Percentiles rank a stretch among this genome's conserved stretches.
phyloP scores from a whole-genome alignment of 305 asterid species.

The Fraxinus ornus region DNA sequence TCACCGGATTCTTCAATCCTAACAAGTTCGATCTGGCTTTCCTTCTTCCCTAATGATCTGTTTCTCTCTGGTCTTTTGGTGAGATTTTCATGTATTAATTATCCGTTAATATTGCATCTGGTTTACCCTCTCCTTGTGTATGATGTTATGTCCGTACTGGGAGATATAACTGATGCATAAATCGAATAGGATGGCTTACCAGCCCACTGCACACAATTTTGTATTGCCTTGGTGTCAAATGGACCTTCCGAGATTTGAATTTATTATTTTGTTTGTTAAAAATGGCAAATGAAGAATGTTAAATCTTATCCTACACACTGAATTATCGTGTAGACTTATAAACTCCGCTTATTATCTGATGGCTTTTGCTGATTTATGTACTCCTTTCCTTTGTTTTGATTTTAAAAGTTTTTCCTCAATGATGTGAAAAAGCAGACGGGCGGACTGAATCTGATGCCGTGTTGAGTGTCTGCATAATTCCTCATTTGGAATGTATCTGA shows the following conservation, averaged over 20 bases:
- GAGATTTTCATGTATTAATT: not conserved
- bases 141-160: constrained; percentile 31
- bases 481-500: constrained; percentile 49
- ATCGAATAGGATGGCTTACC: constrained; percentile 52
- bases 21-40: not conserved
- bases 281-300: constrained; percentile 40
- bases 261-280: not conserved
- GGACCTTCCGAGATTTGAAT: constrained; percentile 50
- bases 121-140: constrained; percentile 51
- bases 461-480: constrained; percentile 66
- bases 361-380: constrained; percentile 19
- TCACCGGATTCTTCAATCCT: not conserved
- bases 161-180: constrained; percentile 59
- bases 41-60: not conserved
- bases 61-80: not conserved
- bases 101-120: constrained; percentile 39
- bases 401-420: constrained; percentile 19
- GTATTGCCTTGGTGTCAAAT: constrained; percentile 70
- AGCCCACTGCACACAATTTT: constrained; percentile 54
- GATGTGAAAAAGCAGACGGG: constrained; percentile 78
- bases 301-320: constrained; percentile 47
- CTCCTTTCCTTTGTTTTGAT: not conserved
- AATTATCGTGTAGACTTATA: constrained; percentile 38
- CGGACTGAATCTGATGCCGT: constrained; percentile 84
- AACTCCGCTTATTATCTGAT: constrained; percentile 64